Conservation (phyloP, 1,139 yeast genomes). For the Blastobotrys indianensis region DNA sequence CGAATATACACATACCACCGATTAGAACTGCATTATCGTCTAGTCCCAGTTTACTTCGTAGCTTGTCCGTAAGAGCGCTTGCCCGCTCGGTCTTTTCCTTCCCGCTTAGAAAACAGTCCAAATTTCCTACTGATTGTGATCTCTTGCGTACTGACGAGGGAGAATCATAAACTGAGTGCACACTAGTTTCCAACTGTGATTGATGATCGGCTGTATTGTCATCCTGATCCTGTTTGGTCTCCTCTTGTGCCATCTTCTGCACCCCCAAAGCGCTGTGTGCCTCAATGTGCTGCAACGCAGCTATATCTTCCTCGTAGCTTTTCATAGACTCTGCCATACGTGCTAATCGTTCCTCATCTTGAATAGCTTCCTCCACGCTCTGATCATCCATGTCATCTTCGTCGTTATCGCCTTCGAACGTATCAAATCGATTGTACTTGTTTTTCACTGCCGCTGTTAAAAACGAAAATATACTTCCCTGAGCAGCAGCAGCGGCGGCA, state of each 20-base stretch:
- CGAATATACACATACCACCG: constrained; percentile 23
- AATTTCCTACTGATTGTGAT: too few species aligned
- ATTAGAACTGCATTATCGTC: constrained; percentile 25
- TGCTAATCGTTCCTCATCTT: constrained; percentile 11
- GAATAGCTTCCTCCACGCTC: constrained; percentile 11
- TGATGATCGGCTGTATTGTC: too few species aligned
- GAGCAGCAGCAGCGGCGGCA: constrained; percentile 3
- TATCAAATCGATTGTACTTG: constrained; percentile 21
- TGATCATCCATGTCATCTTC: constrained; percentile 22
- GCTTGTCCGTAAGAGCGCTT: constrained; percentile 25
- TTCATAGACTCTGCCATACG: neutral
- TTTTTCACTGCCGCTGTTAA: constrained; percentile 23
- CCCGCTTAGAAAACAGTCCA: too few species aligned
- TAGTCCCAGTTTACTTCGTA: constrained; percentile 24
- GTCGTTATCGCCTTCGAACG: constrained; percentile 24
- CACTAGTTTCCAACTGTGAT: too few species aligned
- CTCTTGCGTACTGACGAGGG: too few species aligned
- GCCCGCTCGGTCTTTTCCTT: constrained; percentile 16
- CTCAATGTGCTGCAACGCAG: neutral
- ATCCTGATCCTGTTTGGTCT: neutral
- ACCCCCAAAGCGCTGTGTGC: neutral
- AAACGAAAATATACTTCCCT: constrained; percentile 20
- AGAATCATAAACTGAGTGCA: too few species aligned
- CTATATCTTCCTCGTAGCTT: neutral
- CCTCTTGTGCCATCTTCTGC: neutral